These are phyloP conservation scores for Trametes sanguinea DNA, from an alignment of 768 basidiomycete species.

Conservation along the genomic window DNA sequence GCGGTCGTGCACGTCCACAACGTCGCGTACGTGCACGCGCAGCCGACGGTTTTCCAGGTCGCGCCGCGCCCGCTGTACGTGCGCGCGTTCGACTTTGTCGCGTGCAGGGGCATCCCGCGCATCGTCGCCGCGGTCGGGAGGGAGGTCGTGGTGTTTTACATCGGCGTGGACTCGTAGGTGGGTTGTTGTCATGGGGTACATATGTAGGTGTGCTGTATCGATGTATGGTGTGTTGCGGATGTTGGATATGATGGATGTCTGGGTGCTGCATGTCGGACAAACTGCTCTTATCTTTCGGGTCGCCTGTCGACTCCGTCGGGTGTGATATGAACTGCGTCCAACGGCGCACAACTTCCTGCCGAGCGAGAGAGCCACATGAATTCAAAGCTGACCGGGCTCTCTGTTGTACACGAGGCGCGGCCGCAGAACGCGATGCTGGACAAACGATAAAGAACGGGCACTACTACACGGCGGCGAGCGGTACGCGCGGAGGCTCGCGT, in stretches of 20 bases:
- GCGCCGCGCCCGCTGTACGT: conserved; percentile 64
- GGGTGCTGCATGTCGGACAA: no score
- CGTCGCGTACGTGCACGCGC: conserved; percentile 59
- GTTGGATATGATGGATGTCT: no score
- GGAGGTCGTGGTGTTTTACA: conserved; percentile 59
- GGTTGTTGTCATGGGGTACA: not conserved
- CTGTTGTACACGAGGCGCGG: conserved; percentile 3
- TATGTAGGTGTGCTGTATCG: no score
- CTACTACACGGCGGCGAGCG: not conserved
- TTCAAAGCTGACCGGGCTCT: not conserved
- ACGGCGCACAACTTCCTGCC: no score
- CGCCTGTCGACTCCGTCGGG: no score
- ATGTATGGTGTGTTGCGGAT: no score
- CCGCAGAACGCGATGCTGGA: not conserved
- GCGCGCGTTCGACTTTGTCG: conserved; percentile 78
- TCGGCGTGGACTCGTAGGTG: conserved; percentile 54
- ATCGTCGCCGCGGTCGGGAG: conserved; percentile 69
- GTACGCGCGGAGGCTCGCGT: not conserved
- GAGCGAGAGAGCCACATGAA: no score
- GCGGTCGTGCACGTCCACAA: conserved; percentile 74
- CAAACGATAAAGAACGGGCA: not conserved
- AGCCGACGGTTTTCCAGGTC: conserved; percentile 60
- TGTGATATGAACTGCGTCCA: no score
- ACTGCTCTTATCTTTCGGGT: no score
- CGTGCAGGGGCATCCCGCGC: conserved; percentile 57